Percentiles rank a stretch among this genome's conserved stretches.
Evolutionary conservation across 192 early-diverging fungal genomes (phyloP).

Genomic region (Backusella australiensis): DNA sequence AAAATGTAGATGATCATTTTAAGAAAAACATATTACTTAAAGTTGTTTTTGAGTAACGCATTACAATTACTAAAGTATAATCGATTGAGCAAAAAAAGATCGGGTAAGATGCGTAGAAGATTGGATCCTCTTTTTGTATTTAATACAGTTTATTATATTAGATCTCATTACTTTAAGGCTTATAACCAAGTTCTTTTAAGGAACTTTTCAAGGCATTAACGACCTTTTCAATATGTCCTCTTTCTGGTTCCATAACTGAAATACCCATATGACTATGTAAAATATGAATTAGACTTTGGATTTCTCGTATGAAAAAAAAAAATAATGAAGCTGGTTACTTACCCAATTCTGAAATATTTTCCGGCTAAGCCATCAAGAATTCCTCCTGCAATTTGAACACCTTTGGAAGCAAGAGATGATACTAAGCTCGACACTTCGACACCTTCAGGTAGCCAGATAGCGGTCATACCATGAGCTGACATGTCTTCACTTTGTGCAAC

Average conservation of each 20-base stretch:
- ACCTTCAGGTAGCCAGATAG: slow-evolving; percentile 84
- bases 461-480: slow-evolving; percentile 79
- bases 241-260: slow-evolving; percentile 66
- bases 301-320: neutral
- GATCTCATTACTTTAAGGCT: slow-evolving; percentile 21
- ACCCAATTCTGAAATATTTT: slow-evolving; percentile 93
- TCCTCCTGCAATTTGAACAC: slow-evolving; percentile 91
- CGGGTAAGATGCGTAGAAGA: too few species aligned
- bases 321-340: neutral
- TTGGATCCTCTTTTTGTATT: neutral
- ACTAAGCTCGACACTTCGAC: slow-evolving; percentile 77
- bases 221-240: slow-evolving; percentile 62
- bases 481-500: slow-evolving; percentile 57
- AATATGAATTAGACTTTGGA: neutral
- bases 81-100: neutral
- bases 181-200: slow-evolving; percentile 57
- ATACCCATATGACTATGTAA: slow-evolving; percentile 76
- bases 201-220: slow-evolving; percentile 59
- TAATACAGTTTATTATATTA: neutral
- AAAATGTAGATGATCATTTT: neutral
- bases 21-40: too few species aligned
- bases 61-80: too few species aligned
- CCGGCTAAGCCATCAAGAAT: slow-evolving; percentile 76
- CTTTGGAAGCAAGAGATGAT: slow-evolving; percentile 70
- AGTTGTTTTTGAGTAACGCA: too few species aligned